These are phyloP conservation scores for Powellomyces hirtus DNA, from an alignment of 192 early-diverging fungal genomes.

Conservation along the genomic window DNA sequence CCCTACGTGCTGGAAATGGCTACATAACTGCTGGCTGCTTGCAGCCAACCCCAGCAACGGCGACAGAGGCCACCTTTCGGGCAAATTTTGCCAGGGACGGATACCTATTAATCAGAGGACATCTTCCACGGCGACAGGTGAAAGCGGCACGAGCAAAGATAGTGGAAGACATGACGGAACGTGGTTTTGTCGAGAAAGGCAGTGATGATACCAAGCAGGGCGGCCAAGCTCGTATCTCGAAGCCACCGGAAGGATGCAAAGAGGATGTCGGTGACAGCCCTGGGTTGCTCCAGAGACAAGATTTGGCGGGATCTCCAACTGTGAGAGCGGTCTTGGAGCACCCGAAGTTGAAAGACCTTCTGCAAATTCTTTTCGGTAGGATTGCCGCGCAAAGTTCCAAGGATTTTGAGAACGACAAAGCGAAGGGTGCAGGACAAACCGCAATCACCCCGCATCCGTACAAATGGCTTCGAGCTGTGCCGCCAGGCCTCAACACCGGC, in stretches of 20 bases:
- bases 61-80: too few relatives aligned
- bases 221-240: too few relatives aligned
- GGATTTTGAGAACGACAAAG: neutral
- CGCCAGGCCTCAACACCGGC: slow-evolving; percentile 33
- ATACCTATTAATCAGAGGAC: too few relatives aligned
- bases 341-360: slow-evolving; percentile 13
- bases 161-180: too few relatives aligned
- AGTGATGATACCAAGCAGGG: too few relatives aligned
- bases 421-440: neutral
- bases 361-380: slow-evolving; percentile 19
- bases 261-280: neutral
- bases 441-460: slow-evolving; percentile 14
- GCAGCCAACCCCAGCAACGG: too few relatives aligned
- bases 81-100: too few relatives aligned
- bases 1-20: too few relatives aligned
- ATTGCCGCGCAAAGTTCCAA: neutral
- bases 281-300: slow-evolving; percentile 23
- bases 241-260: neutral
- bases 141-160: too few relatives aligned
- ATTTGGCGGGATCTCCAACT: slow-evolving; percentile 16
- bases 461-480: slow-evolving; percentile 48
- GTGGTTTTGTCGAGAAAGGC: too few relatives aligned
- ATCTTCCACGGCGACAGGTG: too few relatives aligned
- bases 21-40: too few relatives aligned
- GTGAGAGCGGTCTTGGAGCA: slow-evolving; percentile 28